Base-by-base conservation (phyloP, 768 basidiomycete species). In the Tephrocybe sp. region DNA sequence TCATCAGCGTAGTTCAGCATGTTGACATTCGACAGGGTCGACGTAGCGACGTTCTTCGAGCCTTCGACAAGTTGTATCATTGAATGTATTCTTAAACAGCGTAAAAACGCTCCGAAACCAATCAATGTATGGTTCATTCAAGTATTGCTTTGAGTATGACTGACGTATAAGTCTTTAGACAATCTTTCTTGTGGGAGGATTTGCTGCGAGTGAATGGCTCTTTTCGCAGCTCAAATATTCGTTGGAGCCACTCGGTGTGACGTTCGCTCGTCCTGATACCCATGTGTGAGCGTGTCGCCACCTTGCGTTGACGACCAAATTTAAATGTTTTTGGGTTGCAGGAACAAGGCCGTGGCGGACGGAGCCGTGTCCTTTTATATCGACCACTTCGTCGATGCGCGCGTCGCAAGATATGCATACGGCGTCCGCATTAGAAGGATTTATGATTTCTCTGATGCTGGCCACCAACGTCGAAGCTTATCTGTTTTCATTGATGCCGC, bases 141-240 rank as follows among this genome's bases (percentile, higher is more conserved):
- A n/a, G 30, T 20, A 12, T 32, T 3, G 19, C 22, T 23, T 19
- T 26, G 1, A 11, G 10, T 16, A n/a, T n/a, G 16, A 30, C 35
- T 30, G 14, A 30, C 14, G 36, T 10, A 9, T 14, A 19, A 34
- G 1, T 16, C 31, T 12, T 12, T 45, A 74, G 71, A 52, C 67
- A 10, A 68, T 78, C 19, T 72, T 80, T 47, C 63, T 81, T 11
- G 78, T 82, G 2, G 79, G 80, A 6, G 79, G 78, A 0, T 81
- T 81, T 60, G 73, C 74, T 9, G 74, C 77, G 1, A 80, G 72
- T 51, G 72, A 75, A 39, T 80, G 72, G 70, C 60, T 82, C 14
- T 79, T 74, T 52, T 54, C 63, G 1, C 65, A 68, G 40, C 68
- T 79, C 17, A 70, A 72, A 43, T 55, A 51, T 30, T 57, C 69